These are phyloP conservation scores for Quercus suber DNA, from an alignment of 306 rosid genomes.

Conservation along the genomic window DNA sequence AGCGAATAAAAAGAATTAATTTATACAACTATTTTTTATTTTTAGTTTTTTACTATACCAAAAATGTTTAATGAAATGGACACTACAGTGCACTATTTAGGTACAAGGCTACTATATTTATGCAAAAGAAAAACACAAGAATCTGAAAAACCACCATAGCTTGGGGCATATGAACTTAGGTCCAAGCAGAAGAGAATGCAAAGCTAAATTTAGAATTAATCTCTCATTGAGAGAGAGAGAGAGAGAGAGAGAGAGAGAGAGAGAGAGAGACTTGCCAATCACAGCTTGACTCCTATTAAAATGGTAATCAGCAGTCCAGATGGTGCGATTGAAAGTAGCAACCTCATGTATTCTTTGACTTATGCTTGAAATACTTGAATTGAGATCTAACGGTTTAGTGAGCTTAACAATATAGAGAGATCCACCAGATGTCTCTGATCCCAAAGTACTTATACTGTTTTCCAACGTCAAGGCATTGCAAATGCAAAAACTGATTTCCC, in stretches of 20 bases:
- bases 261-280: slow-evolving; percentile 50
- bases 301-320: slow-evolving; percentile 82
- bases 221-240: not conserved
- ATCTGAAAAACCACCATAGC: not conserved
- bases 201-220: not conserved
- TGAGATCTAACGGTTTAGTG: slow-evolving; percentile 51
- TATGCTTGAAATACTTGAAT: slow-evolving; percentile 31
- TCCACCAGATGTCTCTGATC: slow-evolving; percentile 72
- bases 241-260: slow-evolving; percentile 6
- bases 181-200: not conserved
- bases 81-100: too few relatives aligned
- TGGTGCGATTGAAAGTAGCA: slow-evolving; percentile 60
- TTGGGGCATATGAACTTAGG: not conserved
- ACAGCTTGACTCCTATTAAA: slow-evolving; percentile 54
- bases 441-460: slow-evolving; percentile 69
- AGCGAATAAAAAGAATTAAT: too few relatives aligned
- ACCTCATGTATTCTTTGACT: slow-evolving; percentile 50
- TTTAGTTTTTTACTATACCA: too few relatives aligned
- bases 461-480: slow-evolving; percentile 49
- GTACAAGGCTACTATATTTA: too few relatives aligned
- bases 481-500: not conserved
- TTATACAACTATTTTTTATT: too few relatives aligned
- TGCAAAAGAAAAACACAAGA: not conserved
- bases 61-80: too few relatives aligned
- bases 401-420: slow-evolving; percentile 54